Conservation (phyloP, 305 asterid species). For the Andrographis paniculata region DNA sequence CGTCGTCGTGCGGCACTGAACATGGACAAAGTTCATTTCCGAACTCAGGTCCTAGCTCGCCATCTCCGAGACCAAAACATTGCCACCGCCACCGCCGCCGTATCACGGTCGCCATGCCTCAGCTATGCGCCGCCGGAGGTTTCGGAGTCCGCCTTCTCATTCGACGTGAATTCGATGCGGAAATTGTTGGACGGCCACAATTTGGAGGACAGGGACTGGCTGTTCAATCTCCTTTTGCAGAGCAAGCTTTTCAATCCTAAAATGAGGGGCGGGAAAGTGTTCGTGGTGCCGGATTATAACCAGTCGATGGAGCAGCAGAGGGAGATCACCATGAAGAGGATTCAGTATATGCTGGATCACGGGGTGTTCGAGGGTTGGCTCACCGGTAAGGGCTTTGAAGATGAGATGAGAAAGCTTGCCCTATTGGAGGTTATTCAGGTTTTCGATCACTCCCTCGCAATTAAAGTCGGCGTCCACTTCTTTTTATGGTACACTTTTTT, state of each 20-base stretch:
- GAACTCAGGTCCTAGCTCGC: conserved; percentile 54
- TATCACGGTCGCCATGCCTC: conserved; percentile 61
- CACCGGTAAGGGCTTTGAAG: conserved; percentile 55
- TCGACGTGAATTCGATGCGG: conserved; percentile 66
- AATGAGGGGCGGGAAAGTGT: conserved; percentile 64
- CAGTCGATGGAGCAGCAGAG: conserved; percentile 97
- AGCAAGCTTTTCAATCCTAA: conserved; percentile 68
- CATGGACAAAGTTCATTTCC: conserved; percentile 57
- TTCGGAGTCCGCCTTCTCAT: conserved; percentile 33
- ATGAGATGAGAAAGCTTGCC: conserved; percentile 76
- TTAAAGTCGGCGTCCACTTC: conserved; percentile 82
- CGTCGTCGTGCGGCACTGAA: not conserved
- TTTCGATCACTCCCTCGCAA: conserved; percentile 81
- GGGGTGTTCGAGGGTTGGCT: conserved; percentile 76
- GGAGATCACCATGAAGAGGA: conserved; percentile 88
- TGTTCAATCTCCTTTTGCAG: conserved; percentile 56
- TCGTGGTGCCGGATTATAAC: conserved; percentile 69
- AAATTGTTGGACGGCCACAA: conserved; percentile 77
- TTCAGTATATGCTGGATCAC: conserved; percentile 53
- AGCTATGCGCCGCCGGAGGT: conserved; percentile 78
- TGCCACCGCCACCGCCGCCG: conserved; percentile 13
- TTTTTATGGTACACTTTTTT: conserved; percentile 51
- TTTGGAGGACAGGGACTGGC: conserved; percentile 72
- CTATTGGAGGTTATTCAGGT: conserved; percentile 58
- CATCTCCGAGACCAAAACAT: conserved; percentile 43